A percentile compares a stretch with the other conserved stretches of the same genome.
Conservation (phyloP, 306 rosid genomes). For the Sechiopsis laciniata region DNA sequence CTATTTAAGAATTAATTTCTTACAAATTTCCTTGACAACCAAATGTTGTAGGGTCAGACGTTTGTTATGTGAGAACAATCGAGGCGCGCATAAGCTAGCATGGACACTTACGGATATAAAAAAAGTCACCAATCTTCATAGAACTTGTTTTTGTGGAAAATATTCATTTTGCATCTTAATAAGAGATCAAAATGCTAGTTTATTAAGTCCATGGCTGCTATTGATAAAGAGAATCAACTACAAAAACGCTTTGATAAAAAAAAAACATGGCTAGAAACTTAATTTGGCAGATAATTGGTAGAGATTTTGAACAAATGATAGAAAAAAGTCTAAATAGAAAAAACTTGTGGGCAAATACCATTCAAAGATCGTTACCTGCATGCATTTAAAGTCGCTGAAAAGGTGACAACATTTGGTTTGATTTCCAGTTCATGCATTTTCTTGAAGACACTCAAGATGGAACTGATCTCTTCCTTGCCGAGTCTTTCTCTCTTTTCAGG, state of each 20-base stretch:
- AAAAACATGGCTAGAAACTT: not conserved
- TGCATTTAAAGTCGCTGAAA: slow-evolving; percentile 87
- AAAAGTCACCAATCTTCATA: not conserved
- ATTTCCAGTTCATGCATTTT: slow-evolving; percentile 67
- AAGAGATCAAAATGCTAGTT: slow-evolving; percentile 4
- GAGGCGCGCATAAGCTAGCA: too few species aligned
- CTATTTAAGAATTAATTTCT: too few species aligned
- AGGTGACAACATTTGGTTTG: slow-evolving; percentile 55
- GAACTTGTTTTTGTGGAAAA: not conserved
- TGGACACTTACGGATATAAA: too few species aligned
- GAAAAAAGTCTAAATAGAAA: not conserved
- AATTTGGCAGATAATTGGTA: not conserved
- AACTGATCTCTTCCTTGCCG: slow-evolving; percentile 38
- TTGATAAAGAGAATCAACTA: not conserved
- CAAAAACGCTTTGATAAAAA: not conserved
- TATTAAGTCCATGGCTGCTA: not conserved
- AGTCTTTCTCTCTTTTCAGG: slow-evolving; percentile 36
- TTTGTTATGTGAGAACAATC: too few species aligned
- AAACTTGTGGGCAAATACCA: not conserved
- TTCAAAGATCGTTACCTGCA: slow-evolving; percentile 59
- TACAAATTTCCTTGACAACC: too few species aligned
- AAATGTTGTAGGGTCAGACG: too few species aligned
- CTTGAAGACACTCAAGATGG: slow-evolving; percentile 53
- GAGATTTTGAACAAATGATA: slow-evolving; percentile 7
- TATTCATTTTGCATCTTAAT: not conserved